Base-by-base conservation (phyloP, 257 asterid genomes). In the Solanum boliviense region DNA sequence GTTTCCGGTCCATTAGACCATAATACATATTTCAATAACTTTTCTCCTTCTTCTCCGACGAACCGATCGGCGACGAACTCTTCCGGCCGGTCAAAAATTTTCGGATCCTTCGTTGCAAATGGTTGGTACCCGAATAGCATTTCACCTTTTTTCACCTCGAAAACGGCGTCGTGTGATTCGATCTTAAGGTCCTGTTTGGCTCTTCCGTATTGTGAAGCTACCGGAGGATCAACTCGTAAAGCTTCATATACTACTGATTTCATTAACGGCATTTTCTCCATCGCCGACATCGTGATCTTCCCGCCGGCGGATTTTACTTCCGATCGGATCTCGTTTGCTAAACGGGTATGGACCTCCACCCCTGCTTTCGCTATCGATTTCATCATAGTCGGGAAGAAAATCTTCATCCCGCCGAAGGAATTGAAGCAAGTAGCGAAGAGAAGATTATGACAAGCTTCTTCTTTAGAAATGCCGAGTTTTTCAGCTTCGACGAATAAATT, bases 1-100 rank as follows among this genome's bases (percentile, higher is more conserved):
- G 91, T 92, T 84, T 96, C 99, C 32, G 96, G 98, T 36, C 99
- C 99, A 78, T 96, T 96, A 0, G 98, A 95, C 99, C 99, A 96
- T 8, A 96, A 56, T n/a, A 96, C 98, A n/a, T 96, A 92, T 88
- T 90, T 90, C 93, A 96, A 39, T 31, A 94, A 78, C 89, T 70
- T 92, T 91, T 93, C 94, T 3, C 98, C 99, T 16, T 89, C 94
- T 11, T 93, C 94, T 0, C 98, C 98, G 11, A 96, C 36, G 84
- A 96, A 96, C 25, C 99, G 86, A 71, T 84, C 91, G 84, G 98
- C 90, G 1, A 94, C 93, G 25, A 95, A 96, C 78, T 96, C 98
- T 29, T 94, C 95, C 25, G 99, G 86, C 87, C 92, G 92, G 34
- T 93, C 94, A 88, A 96, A 96, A 13, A 94, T 91, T 87, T 76